Conservation (phyloP, 2,329 filamentous ascomycete species). For the Apiospora rasikravindrae region DNA sequence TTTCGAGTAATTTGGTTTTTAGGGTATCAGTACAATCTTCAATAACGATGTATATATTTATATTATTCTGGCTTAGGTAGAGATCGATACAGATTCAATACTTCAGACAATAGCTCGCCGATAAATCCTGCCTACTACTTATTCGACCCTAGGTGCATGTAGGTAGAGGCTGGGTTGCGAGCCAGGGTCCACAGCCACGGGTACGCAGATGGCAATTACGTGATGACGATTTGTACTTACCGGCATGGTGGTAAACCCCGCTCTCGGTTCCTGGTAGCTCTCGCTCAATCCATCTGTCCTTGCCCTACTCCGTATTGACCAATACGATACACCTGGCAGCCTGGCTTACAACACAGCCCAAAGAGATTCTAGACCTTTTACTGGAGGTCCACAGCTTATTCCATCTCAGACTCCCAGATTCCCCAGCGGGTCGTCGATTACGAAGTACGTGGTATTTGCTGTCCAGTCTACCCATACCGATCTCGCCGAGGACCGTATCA, state of each 20-base stretch:
- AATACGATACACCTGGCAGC: background rate
- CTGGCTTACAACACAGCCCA: background rate
- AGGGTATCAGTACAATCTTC: background rate
- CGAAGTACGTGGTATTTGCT: background rate
- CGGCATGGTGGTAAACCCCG: constrained; percentile 8
- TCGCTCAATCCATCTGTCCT: background rate
- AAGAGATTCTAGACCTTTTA: background rate
- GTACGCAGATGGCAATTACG: background rate
- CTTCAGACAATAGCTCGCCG: background rate
- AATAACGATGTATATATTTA: background rate
- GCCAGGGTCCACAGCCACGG: background rate
- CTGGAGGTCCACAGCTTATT: background rate
- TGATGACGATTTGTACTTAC: constrained; percentile 6
- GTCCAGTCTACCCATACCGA: background rate
- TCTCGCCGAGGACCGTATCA: background rate
- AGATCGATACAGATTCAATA: background rate
- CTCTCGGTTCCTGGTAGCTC: background rate
- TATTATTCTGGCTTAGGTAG: background rate
- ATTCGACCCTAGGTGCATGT: background rate
- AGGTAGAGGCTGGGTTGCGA: background rate
- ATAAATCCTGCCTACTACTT: background rate
- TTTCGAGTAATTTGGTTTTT: background rate
- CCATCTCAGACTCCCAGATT: background rate
- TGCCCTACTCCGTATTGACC: background rate
- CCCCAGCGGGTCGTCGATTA: background rate